Evolutionary conservation across 495 filamentous ascomycete species (phyloP), one percentile per base, ranked within the genome.

Genomic region (Daldinia vernicosa): DNA sequence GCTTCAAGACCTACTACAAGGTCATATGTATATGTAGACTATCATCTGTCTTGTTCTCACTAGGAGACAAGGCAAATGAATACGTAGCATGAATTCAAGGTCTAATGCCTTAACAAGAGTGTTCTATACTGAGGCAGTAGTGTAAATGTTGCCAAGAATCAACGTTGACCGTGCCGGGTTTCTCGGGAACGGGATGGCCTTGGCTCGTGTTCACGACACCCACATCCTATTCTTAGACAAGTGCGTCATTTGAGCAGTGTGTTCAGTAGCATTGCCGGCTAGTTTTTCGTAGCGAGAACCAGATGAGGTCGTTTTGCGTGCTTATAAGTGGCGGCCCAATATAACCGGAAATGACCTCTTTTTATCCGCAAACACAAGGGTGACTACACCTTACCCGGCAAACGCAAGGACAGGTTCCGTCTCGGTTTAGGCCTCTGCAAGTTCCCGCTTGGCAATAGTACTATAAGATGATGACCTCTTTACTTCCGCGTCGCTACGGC

Each of bases 11-110:
- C 60, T 43, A 47, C 35, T 22, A 54, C 35, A 32, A 37, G 55
- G 65, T 60, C 40, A 28, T 60, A 74, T 74, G 64, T 63, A 32
- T 58, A 74, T 54, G 59, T 77, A 74, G 75, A 71, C 56, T 62
- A 30, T 12, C 27, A 53, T 67, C 33, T 33, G 51, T 40, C 8
- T 71, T 71, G 67, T 60, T 40, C 73, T 74, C 75, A 14, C 26
- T 70, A 69, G 57, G 70, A 75, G 73, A 56, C 66, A 57, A 53
- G 27, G 43, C 53, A 53, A 62, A 27, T 45, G 57, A 58, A 32
- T 71, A 71, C 52, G 37, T 77, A 77, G 75, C 56, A 74, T 72
- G 66, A 63, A 72, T 74, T 47, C 56, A 45, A 45, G n/a, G 43
- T 58, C 35, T 50, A 58, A 24, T 63, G 3, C 51, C 15, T 35